Evolutionary conservation across 129 eudicot species (phyloP), one percentile per base, ranked within the genome.

Genomic region (Tagetes erecta): DNA sequence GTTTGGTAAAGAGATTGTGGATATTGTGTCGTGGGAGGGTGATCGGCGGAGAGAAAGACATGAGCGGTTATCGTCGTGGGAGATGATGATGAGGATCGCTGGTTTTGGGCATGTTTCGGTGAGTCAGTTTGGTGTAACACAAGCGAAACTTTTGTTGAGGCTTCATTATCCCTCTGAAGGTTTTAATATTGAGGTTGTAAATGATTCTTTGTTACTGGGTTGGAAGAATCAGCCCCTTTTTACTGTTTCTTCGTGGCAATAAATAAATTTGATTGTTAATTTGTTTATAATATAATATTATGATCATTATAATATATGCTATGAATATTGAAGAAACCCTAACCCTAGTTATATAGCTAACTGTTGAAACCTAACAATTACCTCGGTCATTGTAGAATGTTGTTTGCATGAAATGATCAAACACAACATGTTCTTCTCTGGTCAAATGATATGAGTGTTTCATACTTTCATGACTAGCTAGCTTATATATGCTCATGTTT

Each of bases 151-250:
- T 68, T 20, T 93, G 77, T 67, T 93, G 49, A 84, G 95, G 44
- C 90, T 93, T 30, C 98, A 93, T 82, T 93, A 93, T 49, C 98
- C 98, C 37, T 93, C 92, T 2, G 95, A 90, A 69, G 98, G 98
- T 5, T 93, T 83, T 49, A 84, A 86, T 65, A 86, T 89, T 76
- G 84, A 81, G 12, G 73, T 82, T 67, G 69, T 71, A 42, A 77
- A 79, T 66, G 82, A 84, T 87, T 86, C 89, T 72, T 84, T 86
- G 85, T 83, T 90, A 78, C 81, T 93, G 67, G 96, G 96, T 44
- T 93, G 98, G 98, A 88, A 86, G 31, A 90, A 93, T 86, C 85
- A 72, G 60, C 91, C 89, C 60, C 89, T 93, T 57, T 93, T 89
- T 79, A 87, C 95, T 46, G 87, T 92, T 64, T 92, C 98, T 68